Conservation (phyloP, 1,284 basidiomycete species). For the Sanghuangporus baumii region DNA sequence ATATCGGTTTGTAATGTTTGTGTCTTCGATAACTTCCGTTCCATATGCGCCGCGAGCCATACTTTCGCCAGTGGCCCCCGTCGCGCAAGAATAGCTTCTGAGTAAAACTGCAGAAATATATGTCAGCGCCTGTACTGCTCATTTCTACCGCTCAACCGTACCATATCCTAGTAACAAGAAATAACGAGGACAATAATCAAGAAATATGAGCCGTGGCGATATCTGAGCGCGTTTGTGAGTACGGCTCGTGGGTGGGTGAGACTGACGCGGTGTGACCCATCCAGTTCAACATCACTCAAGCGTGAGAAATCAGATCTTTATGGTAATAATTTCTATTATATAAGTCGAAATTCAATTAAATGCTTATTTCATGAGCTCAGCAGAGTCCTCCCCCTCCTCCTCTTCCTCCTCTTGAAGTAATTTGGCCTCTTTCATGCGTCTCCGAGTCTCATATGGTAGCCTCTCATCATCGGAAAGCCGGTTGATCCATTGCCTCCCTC, state of each 20-base stretch:
- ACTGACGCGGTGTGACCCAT: conserved; percentile 16
- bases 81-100: conserved; percentile 88
- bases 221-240: neutral
- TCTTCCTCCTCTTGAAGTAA: neutral
- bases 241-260: neutral
- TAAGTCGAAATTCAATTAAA: too few relatives aligned
- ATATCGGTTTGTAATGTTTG: conserved; percentile 94
- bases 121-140: neutral
- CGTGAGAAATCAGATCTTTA: neutral
- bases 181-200: conserved; percentile 7
- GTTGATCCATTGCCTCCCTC: conserved; percentile 20
- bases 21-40: conserved; percentile 94
- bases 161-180: conserved; percentile 10
- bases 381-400: neutral
- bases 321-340: too few relatives aligned
- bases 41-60: conserved; percentile 99
- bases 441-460: conserved; percentile 2
- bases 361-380: too few relatives aligned
- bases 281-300: neutral
- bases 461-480: neutral
- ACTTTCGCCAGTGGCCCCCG: conserved; percentile 93
- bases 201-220: neutral
- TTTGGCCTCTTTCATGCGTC: neutral
- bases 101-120: conserved; percentile 64
- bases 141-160: neutral